Evolutionary conservation across 768 basidiomycete genomes (phyloP).

Genomic region (Leccinum variicolor): DNA sequence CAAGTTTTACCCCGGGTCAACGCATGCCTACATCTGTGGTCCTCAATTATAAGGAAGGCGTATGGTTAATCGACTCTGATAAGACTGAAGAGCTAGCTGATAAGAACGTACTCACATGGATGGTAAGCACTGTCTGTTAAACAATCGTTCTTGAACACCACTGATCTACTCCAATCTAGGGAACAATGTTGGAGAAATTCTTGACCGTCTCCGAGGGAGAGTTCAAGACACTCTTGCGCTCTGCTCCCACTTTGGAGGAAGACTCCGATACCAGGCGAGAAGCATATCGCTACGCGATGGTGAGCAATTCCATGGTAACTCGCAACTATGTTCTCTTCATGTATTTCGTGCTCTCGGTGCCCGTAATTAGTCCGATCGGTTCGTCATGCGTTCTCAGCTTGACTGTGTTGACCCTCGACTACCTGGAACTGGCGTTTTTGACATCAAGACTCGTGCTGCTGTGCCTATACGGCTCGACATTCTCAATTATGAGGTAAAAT

Average conservation of each 20-base stretch:
- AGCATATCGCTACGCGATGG: constrained; percentile 86
- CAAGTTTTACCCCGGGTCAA: constrained; percentile 73
- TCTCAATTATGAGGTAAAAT: constrained; percentile 68
- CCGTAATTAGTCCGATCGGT: constrained; percentile 36
- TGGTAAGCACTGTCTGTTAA: constrained; percentile 43
- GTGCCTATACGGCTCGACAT: constrained; percentile 81
- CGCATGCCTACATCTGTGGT: constrained; percentile 70
- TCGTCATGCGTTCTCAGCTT: constrained; percentile 93
- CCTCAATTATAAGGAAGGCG: constrained; percentile 61
- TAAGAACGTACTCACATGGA: constrained; percentile 73
- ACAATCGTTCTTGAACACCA: not conserved
- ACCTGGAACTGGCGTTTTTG: constrained; percentile 90
- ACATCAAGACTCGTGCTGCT: constrained; percentile 92
- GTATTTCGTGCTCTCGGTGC: not conserved
- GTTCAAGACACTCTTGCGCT: constrained; percentile 56
- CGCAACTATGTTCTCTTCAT: not conserved
- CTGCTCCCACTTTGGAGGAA: constrained; percentile 25
- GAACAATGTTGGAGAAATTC: constrained; percentile 85
- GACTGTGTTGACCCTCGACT: constrained; percentile 80
- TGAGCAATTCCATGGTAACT: constrained; percentile 27
- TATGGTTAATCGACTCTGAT: constrained; percentile 64
- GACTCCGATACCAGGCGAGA: constrained; percentile 46
- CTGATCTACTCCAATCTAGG: constrained; percentile 42
- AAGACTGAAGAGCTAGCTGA: constrained; percentile 39
- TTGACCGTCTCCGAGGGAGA: constrained; percentile 64